A percentile compares a stretch with the other conserved stretches of the same genome.
Evolutionary conservation across 2,329 filamentous ascomycete genomes (phyloP).

Genomic region (Colletotrichum tropicale): DNA sequence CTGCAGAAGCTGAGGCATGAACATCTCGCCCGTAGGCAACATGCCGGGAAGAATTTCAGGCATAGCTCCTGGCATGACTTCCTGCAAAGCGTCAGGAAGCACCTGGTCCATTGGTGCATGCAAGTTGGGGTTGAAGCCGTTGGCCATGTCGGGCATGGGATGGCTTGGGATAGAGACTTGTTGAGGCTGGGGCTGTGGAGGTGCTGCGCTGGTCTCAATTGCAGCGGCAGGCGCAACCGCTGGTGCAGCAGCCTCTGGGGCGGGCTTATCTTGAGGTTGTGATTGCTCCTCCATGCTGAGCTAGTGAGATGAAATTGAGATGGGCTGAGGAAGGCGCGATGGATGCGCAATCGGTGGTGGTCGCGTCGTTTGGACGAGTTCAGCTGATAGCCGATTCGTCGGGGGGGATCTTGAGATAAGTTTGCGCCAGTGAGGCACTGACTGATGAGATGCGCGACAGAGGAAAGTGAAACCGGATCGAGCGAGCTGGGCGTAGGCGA

Average conservation of each 20-base stretch:
- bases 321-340: not conserved
- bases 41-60: constrained; percentile 20
- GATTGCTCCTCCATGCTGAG: constrained; percentile 13
- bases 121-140: constrained; percentile 7
- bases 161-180: constrained; percentile 1
- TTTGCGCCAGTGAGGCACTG: not conserved
- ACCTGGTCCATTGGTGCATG: constrained; percentile 21
- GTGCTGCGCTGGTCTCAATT: not conserved
- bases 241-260: not conserved
- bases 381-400: not conserved
- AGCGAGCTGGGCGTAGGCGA: not conserved
- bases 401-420: not conserved
- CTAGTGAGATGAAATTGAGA: not conserved
- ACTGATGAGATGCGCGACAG: not conserved
- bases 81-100: constrained; percentile 20
- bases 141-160: not conserved
- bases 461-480: not conserved
- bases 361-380: not conserved
- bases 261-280: constrained; percentile 2
- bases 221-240: not conserved
- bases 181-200: not conserved
- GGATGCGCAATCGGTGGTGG: not conserved
- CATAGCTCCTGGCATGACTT: constrained; percentile 20
- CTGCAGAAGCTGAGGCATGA: constrained; percentile 18
- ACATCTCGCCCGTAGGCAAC: constrained; percentile 19